Conservation (phyloP, 257 asterid genomes). For the Nicotiana sylvestris region DNA sequence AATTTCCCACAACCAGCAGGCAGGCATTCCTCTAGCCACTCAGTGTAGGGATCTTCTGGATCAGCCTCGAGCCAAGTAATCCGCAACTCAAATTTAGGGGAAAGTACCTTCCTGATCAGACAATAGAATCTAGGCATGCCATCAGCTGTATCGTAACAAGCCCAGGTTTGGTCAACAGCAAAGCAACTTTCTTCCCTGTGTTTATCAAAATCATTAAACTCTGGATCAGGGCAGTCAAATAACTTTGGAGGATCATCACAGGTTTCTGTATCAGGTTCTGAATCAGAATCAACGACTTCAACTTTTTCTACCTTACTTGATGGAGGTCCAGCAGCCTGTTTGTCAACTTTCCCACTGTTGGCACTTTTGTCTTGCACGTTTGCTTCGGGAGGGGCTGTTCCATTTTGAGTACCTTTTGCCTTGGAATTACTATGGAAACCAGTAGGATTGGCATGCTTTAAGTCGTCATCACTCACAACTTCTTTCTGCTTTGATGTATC, state of each 20-base stretch:
- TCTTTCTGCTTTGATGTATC: conserved; percentile 19
- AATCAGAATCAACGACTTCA: conserved; percentile 41
- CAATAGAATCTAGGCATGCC: conserved; percentile 85
- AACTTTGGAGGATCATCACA: conserved; percentile 6
- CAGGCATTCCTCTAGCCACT: conserved; percentile 37
- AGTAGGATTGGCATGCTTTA: conserved; percentile 16
- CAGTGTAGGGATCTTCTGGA: conserved; percentile 33
- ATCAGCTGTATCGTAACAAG: conserved; percentile 62
- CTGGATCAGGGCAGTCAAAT: conserved; percentile 53
- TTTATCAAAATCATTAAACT: conserved; percentile 67
- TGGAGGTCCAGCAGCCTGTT: conserved; percentile 12
- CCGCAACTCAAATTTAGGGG: conserved; percentile 41
- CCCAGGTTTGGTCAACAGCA: conserved; percentile 66
- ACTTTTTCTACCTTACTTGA: conserved; percentile 23
- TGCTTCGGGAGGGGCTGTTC: conserved; percentile 22
- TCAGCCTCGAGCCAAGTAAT: conserved; percentile 66
- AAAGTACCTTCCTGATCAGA: conserved; percentile 38
- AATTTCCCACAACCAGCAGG: conserved; percentile 76
- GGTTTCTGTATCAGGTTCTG: conserved; percentile 24
- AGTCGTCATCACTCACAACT: conserved; percentile 17
- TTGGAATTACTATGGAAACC: conserved; percentile 20
- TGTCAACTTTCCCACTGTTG: conserved; percentile 14
- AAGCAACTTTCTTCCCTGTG: conserved; percentile 37
- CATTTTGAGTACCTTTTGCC: conserved; percentile 21
- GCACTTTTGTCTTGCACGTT: conserved; percentile 18